phyloP scores from a whole-genome alignment of 495 filamentous ascomycete genomes.

The Hypoxylon trugodes region DNA sequence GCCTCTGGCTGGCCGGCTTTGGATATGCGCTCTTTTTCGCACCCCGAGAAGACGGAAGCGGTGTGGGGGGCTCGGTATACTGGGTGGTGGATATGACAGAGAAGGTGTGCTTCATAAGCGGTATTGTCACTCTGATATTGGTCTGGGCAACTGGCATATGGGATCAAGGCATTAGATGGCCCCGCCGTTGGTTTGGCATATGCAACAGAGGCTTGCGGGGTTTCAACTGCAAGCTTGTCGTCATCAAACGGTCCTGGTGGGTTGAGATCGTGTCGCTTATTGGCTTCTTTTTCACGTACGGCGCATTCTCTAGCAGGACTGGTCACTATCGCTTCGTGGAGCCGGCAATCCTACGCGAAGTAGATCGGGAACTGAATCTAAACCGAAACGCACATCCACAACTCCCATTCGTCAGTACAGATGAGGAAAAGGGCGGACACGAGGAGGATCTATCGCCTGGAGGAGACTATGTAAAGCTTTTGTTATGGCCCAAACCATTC shows the following conservation, averaged over 20 bases:
- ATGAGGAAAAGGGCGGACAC: slow-evolving; percentile 64
- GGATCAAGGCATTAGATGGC: slow-evolving; percentile 94
- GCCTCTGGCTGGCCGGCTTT: slow-evolving; percentile 82
- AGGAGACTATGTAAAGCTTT: slow-evolving; percentile 88
- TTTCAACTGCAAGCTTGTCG: slow-evolving; percentile 95
- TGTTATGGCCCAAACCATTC: slow-evolving; percentile 93
- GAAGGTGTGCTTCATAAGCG: slow-evolving; percentile 87
- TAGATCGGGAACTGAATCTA: slow-evolving; percentile 58
- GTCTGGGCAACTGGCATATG: slow-evolving; percentile 95
- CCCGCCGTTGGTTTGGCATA: slow-evolving; percentile 85
- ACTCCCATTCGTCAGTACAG: slow-evolving; percentile 50
- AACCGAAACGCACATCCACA: slow-evolving; percentile 51
- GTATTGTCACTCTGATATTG: slow-evolving; percentile 79
- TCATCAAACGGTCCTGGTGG: slow-evolving; percentile 85
- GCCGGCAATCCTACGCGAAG: slow-evolving; percentile 57
- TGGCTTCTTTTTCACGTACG: slow-evolving; percentile 79
- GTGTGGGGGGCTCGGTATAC: slow-evolving; percentile 92
- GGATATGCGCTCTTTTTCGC: slow-evolving; percentile 86
- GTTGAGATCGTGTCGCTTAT: slow-evolving; percentile 74
- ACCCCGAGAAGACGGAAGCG: slow-evolving; percentile 87
- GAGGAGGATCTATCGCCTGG: slow-evolving; percentile 89
- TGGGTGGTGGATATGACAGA: slow-evolving; percentile 91
- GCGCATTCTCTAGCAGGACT: slow-evolving; percentile 68
- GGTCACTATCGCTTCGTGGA: slow-evolving; percentile 75
- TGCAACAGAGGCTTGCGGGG: slow-evolving; percentile 88